These are phyloP conservation scores for Alternaria triticina DNA, from an alignment of 2,329 filamentous ascomycete species.

Conservation along the genomic window DNA sequence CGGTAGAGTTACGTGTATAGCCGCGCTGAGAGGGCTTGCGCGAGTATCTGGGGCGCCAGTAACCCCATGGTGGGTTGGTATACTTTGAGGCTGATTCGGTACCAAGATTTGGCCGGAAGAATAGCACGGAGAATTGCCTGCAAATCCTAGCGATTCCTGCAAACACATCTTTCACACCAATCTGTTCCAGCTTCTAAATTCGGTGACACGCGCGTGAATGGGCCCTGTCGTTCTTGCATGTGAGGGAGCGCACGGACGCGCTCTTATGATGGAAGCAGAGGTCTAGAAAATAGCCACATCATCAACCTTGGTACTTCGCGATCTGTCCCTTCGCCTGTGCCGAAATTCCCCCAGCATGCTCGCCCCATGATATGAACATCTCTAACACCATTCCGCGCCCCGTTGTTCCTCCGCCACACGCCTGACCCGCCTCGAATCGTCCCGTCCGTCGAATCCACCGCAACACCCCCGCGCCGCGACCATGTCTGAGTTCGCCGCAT, in stretches of 20 bases:
- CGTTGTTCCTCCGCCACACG: conserved; percentile 16
- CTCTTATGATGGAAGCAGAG: conserved; percentile 27
- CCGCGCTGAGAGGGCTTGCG: not conserved
- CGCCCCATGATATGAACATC: conserved; percentile 31
- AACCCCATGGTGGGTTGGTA: not conserved
- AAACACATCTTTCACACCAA: not conserved
- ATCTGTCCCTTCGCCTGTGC: conserved; percentile 15
- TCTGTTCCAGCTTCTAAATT: not conserved
- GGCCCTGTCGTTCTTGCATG: conserved; percentile 25
- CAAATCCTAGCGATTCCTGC: not conserved
- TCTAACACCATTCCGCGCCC: conserved; percentile 15
- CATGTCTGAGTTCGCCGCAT: conserved; percentile 49
- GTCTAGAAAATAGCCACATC: conserved; percentile 39
- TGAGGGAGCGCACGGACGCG: conserved; percentile 24
- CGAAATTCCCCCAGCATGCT: conserved; percentile 13
- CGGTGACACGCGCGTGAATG: conserved; percentile 7
- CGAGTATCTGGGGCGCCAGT: not conserved
- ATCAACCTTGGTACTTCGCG: conserved; percentile 28
- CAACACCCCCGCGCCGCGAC: conserved; percentile 33
- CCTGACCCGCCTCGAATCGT: conserved; percentile 22
- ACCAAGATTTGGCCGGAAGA: not conserved
- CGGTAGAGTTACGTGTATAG: rapidly evolving
- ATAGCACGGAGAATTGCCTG: not conserved
- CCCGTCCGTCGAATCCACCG: conserved; percentile 17
- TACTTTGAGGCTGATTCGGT: not conserved